These are phyloP conservation scores for Elaeagnus macrophylla DNA, from an alignment of 306 rosid genomes.

Conservation along the genomic window DNA sequence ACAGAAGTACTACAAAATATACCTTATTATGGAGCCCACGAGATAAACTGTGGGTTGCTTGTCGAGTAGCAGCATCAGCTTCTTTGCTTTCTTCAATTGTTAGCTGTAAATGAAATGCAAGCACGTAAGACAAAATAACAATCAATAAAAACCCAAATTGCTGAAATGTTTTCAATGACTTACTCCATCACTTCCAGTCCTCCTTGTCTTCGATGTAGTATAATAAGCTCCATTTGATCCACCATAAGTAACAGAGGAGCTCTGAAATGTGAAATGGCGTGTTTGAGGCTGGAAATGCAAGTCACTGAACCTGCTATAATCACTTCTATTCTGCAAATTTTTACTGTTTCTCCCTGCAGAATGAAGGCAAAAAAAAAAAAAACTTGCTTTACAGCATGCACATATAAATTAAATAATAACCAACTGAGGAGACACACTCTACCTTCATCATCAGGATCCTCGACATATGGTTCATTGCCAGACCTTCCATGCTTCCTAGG, in stretches of 20 bases:
- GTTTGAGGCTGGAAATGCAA: constrained; percentile 43
- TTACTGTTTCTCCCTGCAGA: constrained; percentile 46
- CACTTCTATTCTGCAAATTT: constrained; percentile 32
- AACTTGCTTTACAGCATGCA: too few relatives aligned
- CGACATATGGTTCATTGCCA: constrained; percentile 31
- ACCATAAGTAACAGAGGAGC: constrained; percentile 70
- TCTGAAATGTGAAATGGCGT: constrained; percentile 62
- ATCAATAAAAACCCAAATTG: not conserved
- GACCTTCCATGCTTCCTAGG: constrained; percentile 54
- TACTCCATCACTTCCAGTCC: constrained; percentile 84
- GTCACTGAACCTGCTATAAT: constrained; percentile 13
- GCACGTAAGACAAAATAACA: constrained; percentile 16
- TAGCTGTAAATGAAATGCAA: constrained; percentile 34
- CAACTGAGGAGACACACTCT: constrained; percentile 9
- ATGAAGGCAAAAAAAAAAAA: not conserved
- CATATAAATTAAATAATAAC: not conserved
- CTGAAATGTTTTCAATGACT: constrained; percentile 15
- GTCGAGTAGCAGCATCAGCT: constrained; percentile 57
- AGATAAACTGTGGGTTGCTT: constrained; percentile 58
- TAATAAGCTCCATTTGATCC: constrained; percentile 58
- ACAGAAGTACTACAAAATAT: not conserved
- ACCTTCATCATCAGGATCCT: constrained; percentile 67
- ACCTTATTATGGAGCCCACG: constrained; percentile 73
- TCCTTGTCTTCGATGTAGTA: constrained; percentile 55
- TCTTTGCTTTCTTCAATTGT: constrained; percentile 78